Conservation (phyloP, 2,329 filamentous ascomycete genomes). For the Xylaria digitata region DNA sequence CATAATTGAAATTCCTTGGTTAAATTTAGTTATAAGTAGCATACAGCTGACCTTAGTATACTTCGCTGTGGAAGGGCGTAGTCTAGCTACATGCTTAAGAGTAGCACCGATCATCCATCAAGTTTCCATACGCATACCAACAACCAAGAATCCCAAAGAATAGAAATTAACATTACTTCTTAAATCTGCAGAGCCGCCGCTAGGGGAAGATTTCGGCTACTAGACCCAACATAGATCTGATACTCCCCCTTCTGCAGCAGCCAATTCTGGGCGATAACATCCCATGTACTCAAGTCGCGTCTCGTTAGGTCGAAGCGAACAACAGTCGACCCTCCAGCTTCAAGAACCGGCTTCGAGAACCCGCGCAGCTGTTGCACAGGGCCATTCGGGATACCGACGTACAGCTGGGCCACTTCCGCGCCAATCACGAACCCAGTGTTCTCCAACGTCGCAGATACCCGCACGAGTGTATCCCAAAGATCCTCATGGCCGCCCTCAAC, state of each 20-base stretch:
- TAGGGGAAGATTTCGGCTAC: slow-evolving; percentile 61
- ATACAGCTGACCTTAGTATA: slow-evolving; percentile 3
- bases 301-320: slow-evolving; percentile 66
- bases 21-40: not conserved
- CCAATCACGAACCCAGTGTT: slow-evolving; percentile 73
- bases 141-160: not conserved
- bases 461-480: slow-evolving; percentile 60
- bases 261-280: slow-evolving; percentile 71
- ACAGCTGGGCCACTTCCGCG: slow-evolving; percentile 75
- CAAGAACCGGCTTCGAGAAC: slow-evolving; percentile 68
- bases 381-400: slow-evolving; percentile 57
- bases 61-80: not conserved
- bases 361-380: slow-evolving; percentile 67
- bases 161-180: not conserved
- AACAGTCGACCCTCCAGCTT: slow-evolving; percentile 58
- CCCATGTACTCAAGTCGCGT: slow-evolving; percentile 75
- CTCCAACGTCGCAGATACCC: slow-evolving; percentile 69
- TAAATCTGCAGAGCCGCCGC: slow-evolving; percentile 50
- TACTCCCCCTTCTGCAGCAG: slow-evolving; percentile 59
- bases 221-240: slow-evolving; percentile 57
- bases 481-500: slow-evolving; percentile 59
- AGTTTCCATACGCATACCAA: not conserved
- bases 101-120: not conserved
- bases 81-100: not conserved
- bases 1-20: not conserved